phyloP scores from a whole-genome alignment of 208 protist genomes.

The Trypanosoma mega region DNA sequence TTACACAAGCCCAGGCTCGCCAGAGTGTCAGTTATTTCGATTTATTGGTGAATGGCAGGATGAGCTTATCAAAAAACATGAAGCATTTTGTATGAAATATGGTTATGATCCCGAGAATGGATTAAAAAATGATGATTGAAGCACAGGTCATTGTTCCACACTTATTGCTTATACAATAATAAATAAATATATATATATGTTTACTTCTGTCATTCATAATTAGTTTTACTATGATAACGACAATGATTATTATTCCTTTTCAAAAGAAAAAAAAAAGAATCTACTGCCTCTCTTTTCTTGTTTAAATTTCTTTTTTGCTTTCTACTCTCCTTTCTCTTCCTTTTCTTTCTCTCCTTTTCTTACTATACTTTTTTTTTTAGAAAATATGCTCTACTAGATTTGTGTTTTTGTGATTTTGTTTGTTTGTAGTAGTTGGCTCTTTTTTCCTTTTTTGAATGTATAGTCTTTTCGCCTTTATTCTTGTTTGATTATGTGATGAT shows the following conservation, averaged over 20 bases:
- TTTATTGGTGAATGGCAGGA: slow-evolving; percentile 78
- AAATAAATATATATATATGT: no score
- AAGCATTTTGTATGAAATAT: slow-evolving; percentile 27
- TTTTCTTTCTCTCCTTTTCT: neutral
- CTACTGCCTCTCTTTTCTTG: neutral
- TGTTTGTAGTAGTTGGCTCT: neutral
- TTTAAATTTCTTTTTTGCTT: slow-evolving; percentile 18
- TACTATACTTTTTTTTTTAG: neutral
- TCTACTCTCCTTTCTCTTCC: slow-evolving; percentile 9
- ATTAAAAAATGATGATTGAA: no score
- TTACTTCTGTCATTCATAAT: no score
- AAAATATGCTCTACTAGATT: neutral
- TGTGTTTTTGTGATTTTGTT: neutral
- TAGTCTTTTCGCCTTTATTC: no score
- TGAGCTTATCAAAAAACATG: slow-evolving; percentile 48
- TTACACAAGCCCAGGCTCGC: no score
- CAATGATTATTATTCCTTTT: no score
- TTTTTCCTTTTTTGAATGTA: neutral
- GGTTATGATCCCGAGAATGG: slow-evolving; percentile 21
- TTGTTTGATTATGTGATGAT: no score
- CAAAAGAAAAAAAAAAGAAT: neutral
- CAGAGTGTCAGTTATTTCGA: slow-evolving; percentile 45
- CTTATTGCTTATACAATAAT: no score
- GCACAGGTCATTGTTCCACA: no score
- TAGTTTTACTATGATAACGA: no score